These are phyloP conservation scores for Calocybe cyanea DNA, from an alignment of 768 basidiomycete species.

Conservation along the genomic window DNA sequence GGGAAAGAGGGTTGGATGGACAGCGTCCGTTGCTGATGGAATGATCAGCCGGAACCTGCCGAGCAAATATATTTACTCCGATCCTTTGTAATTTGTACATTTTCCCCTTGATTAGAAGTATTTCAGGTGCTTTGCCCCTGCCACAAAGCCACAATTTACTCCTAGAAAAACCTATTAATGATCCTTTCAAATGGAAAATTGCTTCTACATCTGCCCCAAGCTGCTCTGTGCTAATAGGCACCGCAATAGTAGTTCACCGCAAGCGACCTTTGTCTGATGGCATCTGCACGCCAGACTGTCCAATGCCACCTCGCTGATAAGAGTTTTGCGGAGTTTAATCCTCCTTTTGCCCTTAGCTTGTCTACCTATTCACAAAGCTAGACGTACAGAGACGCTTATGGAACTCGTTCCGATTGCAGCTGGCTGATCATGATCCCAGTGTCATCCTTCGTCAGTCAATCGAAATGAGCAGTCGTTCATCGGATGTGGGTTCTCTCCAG, in stretches of 20 bases:
- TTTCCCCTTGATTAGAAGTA: too few species aligned
- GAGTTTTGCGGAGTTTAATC: too few species aligned
- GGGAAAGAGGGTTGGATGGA: slow-evolving; percentile 24
- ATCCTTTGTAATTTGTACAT: slow-evolving; percentile 1
- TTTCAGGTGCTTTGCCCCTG: background rate
- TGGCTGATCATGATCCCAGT: too few species aligned
- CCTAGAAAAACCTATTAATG: background rate
- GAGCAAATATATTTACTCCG: slow-evolving; percentile 12
- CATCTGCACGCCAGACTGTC: slow-evolving; percentile 6
- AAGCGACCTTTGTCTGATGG: slow-evolving; percentile 15
- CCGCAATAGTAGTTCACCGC: background rate
- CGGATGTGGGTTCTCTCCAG: too few species aligned
- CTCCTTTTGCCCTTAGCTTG: too few species aligned
- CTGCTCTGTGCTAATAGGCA: background rate
- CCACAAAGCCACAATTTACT: background rate
- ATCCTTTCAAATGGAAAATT: background rate
- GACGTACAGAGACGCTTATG: too few species aligned
- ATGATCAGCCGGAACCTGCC: slow-evolving; percentile 23
- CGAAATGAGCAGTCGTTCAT: too few species aligned
- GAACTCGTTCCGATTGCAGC: too few species aligned
- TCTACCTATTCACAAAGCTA: too few species aligned
- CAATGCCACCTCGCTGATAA: background rate
- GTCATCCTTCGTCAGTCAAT: too few species aligned
- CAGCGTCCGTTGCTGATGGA: slow-evolving; percentile 22
- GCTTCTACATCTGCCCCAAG: too few species aligned